Base-by-base conservation (phyloP, 2,329 filamentous ascomycete species). In the Trichoderma atroviride region DNA sequence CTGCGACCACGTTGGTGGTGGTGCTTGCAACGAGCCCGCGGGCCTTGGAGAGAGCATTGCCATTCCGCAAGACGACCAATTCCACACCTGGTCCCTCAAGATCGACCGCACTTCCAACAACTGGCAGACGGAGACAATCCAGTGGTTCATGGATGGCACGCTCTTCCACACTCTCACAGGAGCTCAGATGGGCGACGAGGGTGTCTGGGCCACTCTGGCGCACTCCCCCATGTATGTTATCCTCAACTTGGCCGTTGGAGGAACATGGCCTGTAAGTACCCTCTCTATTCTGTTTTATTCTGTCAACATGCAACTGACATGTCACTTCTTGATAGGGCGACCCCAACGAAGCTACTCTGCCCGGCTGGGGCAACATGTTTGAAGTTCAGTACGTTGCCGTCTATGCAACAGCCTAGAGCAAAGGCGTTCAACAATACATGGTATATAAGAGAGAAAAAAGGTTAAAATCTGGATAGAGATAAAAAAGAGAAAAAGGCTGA, bases 221-320 rank as follows among this genome's bases (percentile, higher is more conserved):
- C 78, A 79, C 69, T 79, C 77, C 16, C 81, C 83, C 1, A 74
- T 83, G 66, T 85, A 81, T 73, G 78, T 85, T 59, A 81, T 85
- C 59, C 75, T 85, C 67, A 85, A 85, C 62, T 81, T 85, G 24
- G 83, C 83, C 22, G 82, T 85, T 53, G 83, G 83, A 13, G 83
- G 83, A 16, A 75, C 75, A 72, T 83, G 80, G 81, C 77, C 78
- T 50, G 80, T 79, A 73, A 76, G 78, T 19, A n/a, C 7, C 2
- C 47, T 29, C 11, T 33, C 6, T 55, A 35, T 13, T 16, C 27
- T 22, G 27, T 5, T 7, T 1, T n/a, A 1, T 52, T 22, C 14
- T 3, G 37, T 22, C 4, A 27, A 40, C 16, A 52, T 52, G n/a
- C 3, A 40, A 6, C 63, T 67, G 9, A 67, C 63, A 16, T 27